These are phyloP conservation scores for Quambalaria eucalypti DNA, from an alignment of 1,284 basidiomycete species.

Conservation along the genomic window DNA sequence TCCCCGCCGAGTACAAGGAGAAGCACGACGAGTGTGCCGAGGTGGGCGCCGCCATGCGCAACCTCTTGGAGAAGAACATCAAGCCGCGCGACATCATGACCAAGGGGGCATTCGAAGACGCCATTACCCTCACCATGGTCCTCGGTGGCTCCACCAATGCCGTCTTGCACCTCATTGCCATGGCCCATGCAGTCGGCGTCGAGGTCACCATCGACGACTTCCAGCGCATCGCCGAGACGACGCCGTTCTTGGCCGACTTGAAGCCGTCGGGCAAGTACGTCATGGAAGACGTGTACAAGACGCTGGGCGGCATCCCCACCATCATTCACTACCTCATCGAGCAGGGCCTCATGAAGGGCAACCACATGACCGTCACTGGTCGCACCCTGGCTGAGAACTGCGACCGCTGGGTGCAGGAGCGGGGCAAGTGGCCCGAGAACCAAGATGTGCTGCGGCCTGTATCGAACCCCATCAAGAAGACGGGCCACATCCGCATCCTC, in stretches of 20 bases:
- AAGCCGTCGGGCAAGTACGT: constrained; percentile 46
- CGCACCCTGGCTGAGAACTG: constrained; percentile 40
- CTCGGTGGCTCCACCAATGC: constrained; percentile 44
- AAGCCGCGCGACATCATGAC: constrained; percentile 46
- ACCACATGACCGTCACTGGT: constrained; percentile 45
- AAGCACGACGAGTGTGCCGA: constrained; percentile 40
- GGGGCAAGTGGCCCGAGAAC: constrained; percentile 30
- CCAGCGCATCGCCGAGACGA: constrained; percentile 39
- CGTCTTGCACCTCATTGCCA: constrained; percentile 43
- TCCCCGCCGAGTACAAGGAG: constrained; percentile 43
- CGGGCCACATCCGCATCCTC: constrained; percentile 43
- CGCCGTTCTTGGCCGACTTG: constrained; percentile 44
- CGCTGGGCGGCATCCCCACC: constrained; percentile 42
- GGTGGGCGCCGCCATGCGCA: constrained; percentile 37
- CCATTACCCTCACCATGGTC: constrained; percentile 43
- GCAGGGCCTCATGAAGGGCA: constrained; percentile 49
- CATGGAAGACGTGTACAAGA: constrained; percentile 45
- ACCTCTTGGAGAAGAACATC: constrained; percentile 43
- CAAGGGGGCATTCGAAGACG: constrained; percentile 36
- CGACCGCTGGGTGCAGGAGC: constrained; percentile 59
- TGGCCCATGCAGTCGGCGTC: constrained; percentile 42
- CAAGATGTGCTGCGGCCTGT: constrained; percentile 42
- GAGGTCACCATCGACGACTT: constrained; percentile 42
- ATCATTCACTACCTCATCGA: constrained; percentile 51
- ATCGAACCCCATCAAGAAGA: constrained; percentile 38